These are phyloP conservation scores for Zygosaccharomyces pseudobailii DNA, from an alignment of 1,139 yeast genomes.

Conservation along the genomic window DNA sequence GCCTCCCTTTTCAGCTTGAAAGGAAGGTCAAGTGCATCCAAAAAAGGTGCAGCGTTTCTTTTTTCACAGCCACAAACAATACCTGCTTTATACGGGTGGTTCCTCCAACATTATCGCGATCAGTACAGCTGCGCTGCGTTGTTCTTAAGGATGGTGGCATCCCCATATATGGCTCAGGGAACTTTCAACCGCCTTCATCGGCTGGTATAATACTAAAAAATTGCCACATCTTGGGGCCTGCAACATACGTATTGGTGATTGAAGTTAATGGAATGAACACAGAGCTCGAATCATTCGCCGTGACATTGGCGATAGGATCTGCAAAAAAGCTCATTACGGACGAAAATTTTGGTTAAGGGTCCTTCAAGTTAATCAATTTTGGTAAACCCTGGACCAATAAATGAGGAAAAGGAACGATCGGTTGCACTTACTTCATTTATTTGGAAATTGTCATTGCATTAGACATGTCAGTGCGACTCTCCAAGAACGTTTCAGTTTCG, in stretches of 20 bases:
- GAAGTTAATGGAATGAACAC: conserved; percentile 13
- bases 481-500: conserved; percentile 14
- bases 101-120: conserved; percentile 11
- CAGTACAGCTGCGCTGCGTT: conserved; percentile 31
- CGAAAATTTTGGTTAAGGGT: conserved; percentile 3
- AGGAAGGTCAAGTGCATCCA: conserved; percentile 13
- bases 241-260: conserved; percentile 11
- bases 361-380: not conserved
- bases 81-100: conserved; percentile 18
- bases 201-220: conserved; percentile 16
- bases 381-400: not conserved
- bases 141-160: conserved; percentile 26
- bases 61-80: conserved; percentile 18
- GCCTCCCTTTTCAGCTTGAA: conserved; percentile 15
- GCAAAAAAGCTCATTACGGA: conserved; percentile 6
- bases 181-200: conserved; percentile 4
- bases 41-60: conserved; percentile 14
- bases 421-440: too few species aligned
- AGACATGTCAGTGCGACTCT: conserved; percentile 19
- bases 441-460: too few species aligned
- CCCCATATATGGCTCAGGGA: conserved; percentile 13
- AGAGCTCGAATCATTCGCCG: conserved; percentile 12
- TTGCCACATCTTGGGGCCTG: conserved; percentile 11
- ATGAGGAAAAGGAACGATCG: too few species aligned
- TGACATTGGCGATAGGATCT: conserved; percentile 9